Evolutionary conservation across 2,329 filamentous ascomycete species (phyloP).

Genomic region (Alternaria gaisen): DNA sequence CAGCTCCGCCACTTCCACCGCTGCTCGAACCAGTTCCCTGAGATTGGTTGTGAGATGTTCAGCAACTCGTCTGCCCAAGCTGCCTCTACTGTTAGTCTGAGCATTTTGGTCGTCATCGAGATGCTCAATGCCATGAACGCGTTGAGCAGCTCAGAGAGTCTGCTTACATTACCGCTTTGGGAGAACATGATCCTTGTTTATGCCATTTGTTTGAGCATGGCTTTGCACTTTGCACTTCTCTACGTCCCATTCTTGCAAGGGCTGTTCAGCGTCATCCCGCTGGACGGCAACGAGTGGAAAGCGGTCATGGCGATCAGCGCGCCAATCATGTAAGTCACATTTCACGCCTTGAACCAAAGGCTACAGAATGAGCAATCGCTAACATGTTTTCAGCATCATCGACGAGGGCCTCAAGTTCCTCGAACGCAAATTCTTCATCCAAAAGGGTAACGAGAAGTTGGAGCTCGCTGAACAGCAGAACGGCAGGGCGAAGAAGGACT

Average conservation of each 20-base stretch:
- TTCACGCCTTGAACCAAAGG: not conserved
- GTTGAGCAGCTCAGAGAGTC: constrained; percentile 90
- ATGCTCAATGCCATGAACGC: constrained; percentile 99
- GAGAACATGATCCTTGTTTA: constrained; percentile 98
- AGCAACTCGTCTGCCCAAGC: constrained; percentile 83
- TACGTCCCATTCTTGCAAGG: constrained; percentile 89
- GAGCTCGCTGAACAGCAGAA: constrained; percentile 27
- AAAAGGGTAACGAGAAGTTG: constrained; percentile 32
- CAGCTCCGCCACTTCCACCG: constrained; percentile 94
- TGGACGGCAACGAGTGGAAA: constrained; percentile 89
- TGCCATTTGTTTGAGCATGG: constrained; percentile 92
- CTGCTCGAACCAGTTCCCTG: constrained; percentile 84
- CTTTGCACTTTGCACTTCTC: constrained; percentile 89
- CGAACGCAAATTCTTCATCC: constrained; percentile 62
- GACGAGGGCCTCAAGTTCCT: constrained; percentile 84
- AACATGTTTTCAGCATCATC: constrained; percentile 66
- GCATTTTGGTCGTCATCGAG: constrained; percentile 92
- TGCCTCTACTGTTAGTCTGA: constrained; percentile 91
- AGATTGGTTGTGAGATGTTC: constrained; percentile 95
- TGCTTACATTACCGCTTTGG: constrained; percentile 94
- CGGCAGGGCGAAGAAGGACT: constrained; percentile 44
- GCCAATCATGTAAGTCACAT: constrained; percentile 83
- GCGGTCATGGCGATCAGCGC: constrained; percentile 88
- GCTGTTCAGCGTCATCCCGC: constrained; percentile 88
- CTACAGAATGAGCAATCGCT: constrained; percentile 15